Evolutionary conservation across 1,139 yeast genomes (phyloP), one percentile per base, ranked within the genome.

Genomic region (Suhomyces choctaworum): DNA sequence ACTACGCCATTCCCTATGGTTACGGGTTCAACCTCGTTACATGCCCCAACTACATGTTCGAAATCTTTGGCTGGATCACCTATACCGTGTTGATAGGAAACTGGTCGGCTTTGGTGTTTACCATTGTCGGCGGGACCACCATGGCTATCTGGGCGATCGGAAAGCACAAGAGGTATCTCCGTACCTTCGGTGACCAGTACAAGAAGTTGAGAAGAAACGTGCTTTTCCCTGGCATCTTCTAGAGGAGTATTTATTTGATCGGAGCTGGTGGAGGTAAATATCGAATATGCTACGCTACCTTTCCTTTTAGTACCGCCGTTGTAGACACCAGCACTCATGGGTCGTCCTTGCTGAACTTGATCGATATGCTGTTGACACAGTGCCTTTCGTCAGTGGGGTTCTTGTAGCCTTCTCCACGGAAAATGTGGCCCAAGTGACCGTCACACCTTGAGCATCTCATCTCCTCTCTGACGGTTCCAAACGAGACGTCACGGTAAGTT

Each of bases 341-440:
- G n/a, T 25, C 19, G 17, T 56, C 45, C n/a, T 45, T 42, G 17
- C 52, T 65, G 50, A 89, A 85, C 52, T 81, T 84, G 58, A 92
- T 66, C 41, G 90, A 78, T 20, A 87, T 70, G 40, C 96, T 85
- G 60, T 92, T 92, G 16, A 90, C 97, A 60, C 99, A 92, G 58
- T 92, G 97, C 56, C 99, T 78, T 47, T 78, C 92, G 58, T 90
- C 92, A 0, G 96, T 88, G 6, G 97, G 98, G 9, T 80, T 85
- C 28, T 76, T 65, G 66, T 77, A 90, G 0, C 97, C 97, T 62
- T 92, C 98, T n/a, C 96, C 95, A 49, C 79, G 79, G 61, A 92
- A 92, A 2, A 92, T 83, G 62, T 92, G 98, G 2, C 98, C 98
- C 48, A 92, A 64, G 62, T 92, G 98, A 1, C 96, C 95, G 31